Evolutionary conservation across 2,329 filamentous ascomycete genomes (phyloP), one percentile per base, ranked within the genome.

Genomic region (Cercospora berteroae): DNA sequence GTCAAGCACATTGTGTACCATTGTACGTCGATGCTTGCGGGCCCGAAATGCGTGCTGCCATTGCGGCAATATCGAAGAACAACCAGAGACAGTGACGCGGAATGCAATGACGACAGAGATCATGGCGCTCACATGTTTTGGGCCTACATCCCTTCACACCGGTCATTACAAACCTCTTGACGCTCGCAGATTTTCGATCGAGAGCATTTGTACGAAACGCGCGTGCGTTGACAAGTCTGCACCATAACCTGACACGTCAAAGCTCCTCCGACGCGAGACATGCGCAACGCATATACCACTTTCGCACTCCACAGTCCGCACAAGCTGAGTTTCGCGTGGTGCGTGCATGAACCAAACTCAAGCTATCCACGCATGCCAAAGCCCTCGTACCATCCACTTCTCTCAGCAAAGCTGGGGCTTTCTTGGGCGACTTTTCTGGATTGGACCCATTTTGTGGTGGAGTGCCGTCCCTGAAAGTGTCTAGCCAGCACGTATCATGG

Each of bases 241-340:
- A 18, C 3, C 13, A 23, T 27, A 48, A 23, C 13, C 29, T 29
- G 23, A 23, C 23, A 25, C n/a, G 16, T 60, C 58, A 29, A 44
- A 27, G 33, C 33, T 27, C 58, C 48, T 55, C 48, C 48, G 48
- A 27, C 48, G 55, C 31, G 31, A 58, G 18, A 58, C 55, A 36
- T 58, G 29, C 9, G 29, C 29, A 58, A 33, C 29, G 55, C 55
- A 58, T 58, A 52, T 42, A 33, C 12, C 36, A 62, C 23, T 31
- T 16, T 42, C 33, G 31, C 50, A n/a, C 52, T 48, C 52, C 61
- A 64, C 50, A 64, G 48, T 27, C 61, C 52, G 50, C 9, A 39
- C 13, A 64, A 42, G 61, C 61, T 64, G 50, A 58, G 50, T 64
- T 62, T 50, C 23, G 33, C 61, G 16, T 64, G 33, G 50, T 44